Conservation (phyloP, 2,329 filamentous ascomycete genomes). For the Chrysoporthe austroafricana region DNA sequence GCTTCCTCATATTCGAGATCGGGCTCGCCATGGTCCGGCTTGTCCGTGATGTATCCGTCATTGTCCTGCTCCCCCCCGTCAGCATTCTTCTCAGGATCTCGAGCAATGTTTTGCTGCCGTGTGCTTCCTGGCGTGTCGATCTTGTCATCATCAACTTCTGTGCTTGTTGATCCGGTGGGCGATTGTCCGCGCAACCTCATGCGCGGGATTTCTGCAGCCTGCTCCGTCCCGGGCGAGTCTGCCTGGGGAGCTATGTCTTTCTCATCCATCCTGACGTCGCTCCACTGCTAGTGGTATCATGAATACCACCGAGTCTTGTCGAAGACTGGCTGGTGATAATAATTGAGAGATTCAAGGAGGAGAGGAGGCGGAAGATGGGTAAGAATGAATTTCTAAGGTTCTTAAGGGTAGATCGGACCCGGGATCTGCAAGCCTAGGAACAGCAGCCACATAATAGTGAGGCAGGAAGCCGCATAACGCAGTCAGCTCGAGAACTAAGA, state of each 20-base stretch:
- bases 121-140: not conserved
- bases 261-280: conserved; percentile 9
- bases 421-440: conserved; percentile 1
- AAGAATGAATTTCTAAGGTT: no score
- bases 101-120: not conserved
- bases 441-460: not conserved
- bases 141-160: conserved; percentile 23
- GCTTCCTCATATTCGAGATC: conserved; percentile 39
- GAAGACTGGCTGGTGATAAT: not conserved
- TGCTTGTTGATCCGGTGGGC: conserved; percentile 20
- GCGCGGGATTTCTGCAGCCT: not conserved
- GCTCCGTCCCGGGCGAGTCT: not conserved
- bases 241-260: conserved; percentile 13
- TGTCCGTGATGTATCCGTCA: conserved; percentile 12
- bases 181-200: conserved; percentile 2
- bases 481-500: not conserved
- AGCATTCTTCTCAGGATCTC: not conserved
- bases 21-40: conserved; percentile 20
- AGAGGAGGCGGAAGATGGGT: no score
- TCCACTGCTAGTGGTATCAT: not conserved
- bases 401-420: no score
- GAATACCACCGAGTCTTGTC: no score
- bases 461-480: not conserved
- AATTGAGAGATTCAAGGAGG: not conserved
- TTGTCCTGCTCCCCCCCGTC: not conserved